Percentiles rank a stretch among this genome's conserved stretches.
phyloP scores from a whole-genome alignment of 257 asterid species.

The Thymus mandschuricus region DNA sequence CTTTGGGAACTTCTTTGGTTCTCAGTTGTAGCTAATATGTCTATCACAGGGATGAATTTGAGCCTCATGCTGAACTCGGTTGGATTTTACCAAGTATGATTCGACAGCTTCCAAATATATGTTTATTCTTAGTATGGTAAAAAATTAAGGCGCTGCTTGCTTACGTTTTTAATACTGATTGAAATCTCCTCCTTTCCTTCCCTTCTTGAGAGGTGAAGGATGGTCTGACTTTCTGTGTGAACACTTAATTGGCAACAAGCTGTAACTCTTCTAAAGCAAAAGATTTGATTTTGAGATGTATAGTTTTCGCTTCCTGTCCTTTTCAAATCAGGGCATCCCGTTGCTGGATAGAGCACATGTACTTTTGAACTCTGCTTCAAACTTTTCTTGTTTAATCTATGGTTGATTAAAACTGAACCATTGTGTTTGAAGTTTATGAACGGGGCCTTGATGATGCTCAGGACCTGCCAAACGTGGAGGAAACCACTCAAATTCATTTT shows the following conservation, averaged over 20 bases:
- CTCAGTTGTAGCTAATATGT: conserved; percentile 87
- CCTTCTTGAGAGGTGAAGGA: conserved; percentile 7
- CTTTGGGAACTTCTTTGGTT: conserved; percentile 99
- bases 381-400: background rate
- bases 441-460: conserved; percentile 15
- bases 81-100: conserved; percentile 93
- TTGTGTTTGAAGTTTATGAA: background rate
- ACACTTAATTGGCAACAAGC: background rate
- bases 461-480: background rate
- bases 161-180: conserved; percentile 13
- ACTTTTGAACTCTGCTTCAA: conserved; percentile 1
- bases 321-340: background rate
- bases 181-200: background rate
- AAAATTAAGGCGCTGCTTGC: background rate
- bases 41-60: conserved; percentile 95
- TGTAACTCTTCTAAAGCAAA: background rate
- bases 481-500: background rate
- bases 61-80: conserved; percentile 99
- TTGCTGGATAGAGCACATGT: conserved; percentile 3
- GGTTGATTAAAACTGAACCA: conserved; percentile 14
- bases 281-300: conserved; percentile 2
- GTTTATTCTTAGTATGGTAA: conserved; percentile 23
- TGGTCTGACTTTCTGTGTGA: conserved; percentile 11
- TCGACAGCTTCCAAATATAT: conserved; percentile 23
- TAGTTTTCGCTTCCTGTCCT: background rate